Evolutionary conservation across 441 rosid genomes (phyloP), one percentile per base, ranked within the genome.

Genomic region (Codiaeum variegatum): DNA sequence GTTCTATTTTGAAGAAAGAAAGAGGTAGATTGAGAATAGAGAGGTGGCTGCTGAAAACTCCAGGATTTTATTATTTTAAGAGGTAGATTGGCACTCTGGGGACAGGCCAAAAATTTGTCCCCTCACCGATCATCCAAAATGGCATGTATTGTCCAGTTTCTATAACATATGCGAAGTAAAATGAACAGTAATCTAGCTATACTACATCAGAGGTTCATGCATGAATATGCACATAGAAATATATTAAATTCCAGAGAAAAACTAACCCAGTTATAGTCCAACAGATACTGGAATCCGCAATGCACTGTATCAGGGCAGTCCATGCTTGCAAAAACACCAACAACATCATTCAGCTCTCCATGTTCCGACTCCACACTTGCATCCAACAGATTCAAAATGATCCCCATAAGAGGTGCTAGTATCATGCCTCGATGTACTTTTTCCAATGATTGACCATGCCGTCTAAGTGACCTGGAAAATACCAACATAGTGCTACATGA

Each of bases 211-310:
- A 5, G 0, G 42, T 62, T 34, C 31, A 69, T 29, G 24, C 40
- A 58, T 56, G 19, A n/a, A 16, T 23, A 63, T 38, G 23, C 21
- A 66, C 24, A 67, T n/a, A 44, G 21, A 63, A 42, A 52, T n/a
- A 68, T 46, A 64, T 23, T 65, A 55, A 62, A 62, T 18, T 47
- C n/a, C 71, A 18, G 46, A 23, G 36, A 31, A 67, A 83, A 72
- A 83, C 91, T 82, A 66, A 93, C 99, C 98, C 97, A 94, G 73
- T 92, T 83, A 69, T 86, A 90, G 51, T 91, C 91, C 83, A 94
- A 76, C 55, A 94, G 89, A 80, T 91, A 86, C 59, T 85, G 98
- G 77, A 94, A 92, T 70, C 97, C 98, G 51, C 70, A 80, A 66
- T 85, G 89, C 80, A 91, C 85, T 21, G 90, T 87, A 76, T 87